Base-by-base conservation (phyloP, 371 early-diverging fungal species). In the Lichtheimia hyalospora region DNA sequence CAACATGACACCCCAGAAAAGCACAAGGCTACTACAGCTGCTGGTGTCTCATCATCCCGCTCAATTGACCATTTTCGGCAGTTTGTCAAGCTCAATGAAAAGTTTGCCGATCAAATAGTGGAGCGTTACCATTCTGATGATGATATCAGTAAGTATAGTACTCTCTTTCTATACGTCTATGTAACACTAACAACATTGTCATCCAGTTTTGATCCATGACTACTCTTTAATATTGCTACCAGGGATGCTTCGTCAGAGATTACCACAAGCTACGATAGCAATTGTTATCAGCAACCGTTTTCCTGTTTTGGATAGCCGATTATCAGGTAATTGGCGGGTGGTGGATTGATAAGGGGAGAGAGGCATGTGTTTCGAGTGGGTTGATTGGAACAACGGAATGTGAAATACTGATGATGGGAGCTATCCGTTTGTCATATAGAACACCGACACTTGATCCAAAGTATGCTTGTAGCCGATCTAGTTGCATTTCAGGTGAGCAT, bases 231-330 rank as follows among this genome's bases (percentile, higher is more conserved):
- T 98, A 87, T 77, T 98, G 42, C 83, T 98, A 7, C 99, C 99
- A 16, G 83, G 84, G 50, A 84, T 97, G 84, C 61, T 99, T 25
- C 84, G 95, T 52, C 71, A 85, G 62, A 71, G 73, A 46, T 70
- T 92, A 5, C 94, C 93, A 6, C 69, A 80, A 54, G 91, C 95
- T 1, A 88, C 85, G 39, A 92, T 99, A 54, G 99, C 97, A 3
- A 91, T 99, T 64, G 98, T 98, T 73, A 73, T 99, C 40, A 99
- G 98, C 73, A 90, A 94, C 34, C 96, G 97, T 3, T 99, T 99
- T 77, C 98, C 99, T 46, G 18, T 13, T 39, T 41, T 55, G 62
- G 62, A 55, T 25, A 55, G 42, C 23, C 56, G 39, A 25, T 4
- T 10, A 10, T n/a, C 15, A 28, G 53, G 49, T 23, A 58, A 49